phyloP scores from a whole-genome alignment of 108 stramenopile species.

The Skeletonema menzelii region DNA sequence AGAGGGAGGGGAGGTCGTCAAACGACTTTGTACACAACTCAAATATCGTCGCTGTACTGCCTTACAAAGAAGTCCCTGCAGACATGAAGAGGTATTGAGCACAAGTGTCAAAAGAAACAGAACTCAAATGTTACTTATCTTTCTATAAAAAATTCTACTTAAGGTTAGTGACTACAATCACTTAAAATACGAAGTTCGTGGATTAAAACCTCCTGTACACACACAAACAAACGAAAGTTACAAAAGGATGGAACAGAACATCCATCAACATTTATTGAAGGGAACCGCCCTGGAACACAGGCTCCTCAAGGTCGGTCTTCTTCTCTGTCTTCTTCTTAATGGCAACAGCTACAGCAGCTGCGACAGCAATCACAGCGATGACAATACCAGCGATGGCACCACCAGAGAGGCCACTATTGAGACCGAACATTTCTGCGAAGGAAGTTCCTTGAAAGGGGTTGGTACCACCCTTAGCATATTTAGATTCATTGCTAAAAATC shows the following conservation, averaged over 20 bases:
- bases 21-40: too few species aligned
- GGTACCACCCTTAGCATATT: background rate
- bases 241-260: background rate
- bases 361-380: background rate
- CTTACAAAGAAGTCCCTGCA: too few species aligned
- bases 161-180: too few species aligned
- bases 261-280: background rate
- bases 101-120: too few species aligned
- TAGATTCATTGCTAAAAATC: background rate
- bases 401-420: background rate
- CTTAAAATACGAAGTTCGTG: too few species aligned
- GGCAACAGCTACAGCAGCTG: background rate
- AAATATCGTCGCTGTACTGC: too few species aligned
- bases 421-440: background rate
- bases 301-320: background rate
- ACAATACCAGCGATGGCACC: background rate
- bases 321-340: background rate
- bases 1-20: too few species aligned
- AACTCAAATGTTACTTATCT: too few species aligned
- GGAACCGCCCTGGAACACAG: background rate
- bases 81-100: too few species aligned
- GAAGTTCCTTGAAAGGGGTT: background rate
- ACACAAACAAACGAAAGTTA: background rate
- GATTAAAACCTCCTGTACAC: background rate
- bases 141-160: too few species aligned